Evolutionary conservation across 176 grass and related monocot genomes (phyloP), one percentile per base, ranked within the genome.

Genomic region (Oryza longistaminata): DNA sequence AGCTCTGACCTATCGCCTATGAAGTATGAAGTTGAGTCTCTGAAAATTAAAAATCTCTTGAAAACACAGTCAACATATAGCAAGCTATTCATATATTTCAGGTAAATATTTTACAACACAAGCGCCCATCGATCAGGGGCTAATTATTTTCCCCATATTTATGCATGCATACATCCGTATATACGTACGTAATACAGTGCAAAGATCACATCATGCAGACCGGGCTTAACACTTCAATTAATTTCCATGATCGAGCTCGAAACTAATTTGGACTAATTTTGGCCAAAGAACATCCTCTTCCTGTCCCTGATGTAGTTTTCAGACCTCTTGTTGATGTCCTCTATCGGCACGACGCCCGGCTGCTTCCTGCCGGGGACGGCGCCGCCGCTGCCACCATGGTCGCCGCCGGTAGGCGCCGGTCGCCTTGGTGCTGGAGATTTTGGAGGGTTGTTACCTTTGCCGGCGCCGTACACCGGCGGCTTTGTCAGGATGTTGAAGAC

Each of bases 261-360:
- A 17, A 52, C 17, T 52, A 58, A 21, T 21, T 58, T 1, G 19
- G 7, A 58, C 17, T 77, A 71, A 26, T 35, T 7, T 37, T 80
- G 73, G 27, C 76, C 82, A 5, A 64, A 37, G 78, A 89, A 89
- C 0, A 48, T 64, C 35, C n/a, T 81, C 87, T 85, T 89, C 70
- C 35, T 85, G 27, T 89, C 87, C 45, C 64, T 75, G 64, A 89
- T 89, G 87, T 76, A 89, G 8, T 3, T 61, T 44, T 89, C 87
- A 0, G 87, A 85, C 76, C 76, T 80, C 76, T 70, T 76, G 82
- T 89, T 81, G 76, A 89, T 89, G 29, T 89, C 82, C 34, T 88
- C 81, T 3, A 84, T 17, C 4, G 68, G 58, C 27, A 73, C 75
- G 5, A 74, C 50, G 2, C 61, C 52, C 16, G 1, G 39, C 6